Base-by-base conservation (phyloP, 306 rosid species). In the Cicer pinnatifidum region DNA sequence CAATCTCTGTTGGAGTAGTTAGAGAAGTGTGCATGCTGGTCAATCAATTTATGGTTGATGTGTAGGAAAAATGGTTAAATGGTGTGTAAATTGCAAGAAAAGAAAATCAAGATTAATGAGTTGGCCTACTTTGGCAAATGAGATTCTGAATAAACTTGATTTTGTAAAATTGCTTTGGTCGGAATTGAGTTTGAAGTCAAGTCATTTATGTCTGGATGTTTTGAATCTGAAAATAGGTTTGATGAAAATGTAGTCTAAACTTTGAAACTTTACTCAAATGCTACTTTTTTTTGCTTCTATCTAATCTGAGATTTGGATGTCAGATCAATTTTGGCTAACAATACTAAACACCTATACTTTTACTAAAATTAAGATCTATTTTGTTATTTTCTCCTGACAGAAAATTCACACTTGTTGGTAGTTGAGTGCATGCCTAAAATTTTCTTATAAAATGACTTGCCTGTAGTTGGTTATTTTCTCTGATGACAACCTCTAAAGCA, bases 361-460 rank as follows among this genome's bases (percentile, higher is more conserved):
- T 54, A 56, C 3, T 20, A 19, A 54, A 53, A 9, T 35, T 9
- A 19, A 56, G 9, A 9, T 19, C 61, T 20, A 56, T 20, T 1
- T 16, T 54, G 37, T 54, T 54, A 17, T 12, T 19, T 19, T 54
- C 2, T 54, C 12, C 61, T 54, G 35, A 54, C 37, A 17, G 60
- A 54, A 54, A 54, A 19, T 54, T 17, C 37, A 52, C 59, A 19
- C 37, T 9, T 54, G n/a, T 54, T 54, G 60, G 37, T 54, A 54
- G 60, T 54, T 9, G 37, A 20, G 37, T 19, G 61, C 37, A 9
- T 54, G 62, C 8, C 63, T 23, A 57, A 13, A 23, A 10, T 23
- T 57, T 57, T 23, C 63, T 57, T 57, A 57, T 23, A 57, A 11
- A 23, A 23, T 57, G 40, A 57, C 40, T 58, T 58, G 40, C 64